Conservation (phyloP, 2,329 filamentous ascomycete genomes). For the Whalleya microplaca region DNA sequence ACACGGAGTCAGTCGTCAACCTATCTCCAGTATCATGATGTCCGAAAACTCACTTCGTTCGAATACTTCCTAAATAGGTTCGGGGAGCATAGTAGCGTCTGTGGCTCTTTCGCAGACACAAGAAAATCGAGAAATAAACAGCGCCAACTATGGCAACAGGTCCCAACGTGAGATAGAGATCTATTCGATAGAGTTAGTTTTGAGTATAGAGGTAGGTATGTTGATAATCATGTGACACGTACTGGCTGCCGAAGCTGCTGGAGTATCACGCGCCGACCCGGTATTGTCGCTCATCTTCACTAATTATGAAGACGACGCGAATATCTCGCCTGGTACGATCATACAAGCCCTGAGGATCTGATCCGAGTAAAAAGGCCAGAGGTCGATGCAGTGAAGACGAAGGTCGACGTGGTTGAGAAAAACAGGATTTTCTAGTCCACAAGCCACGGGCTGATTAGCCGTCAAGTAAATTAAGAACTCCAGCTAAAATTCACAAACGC, state of each 20-base stretch:
- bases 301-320: slow-evolving; percentile 1
- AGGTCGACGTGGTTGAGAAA: neutral
- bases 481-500: slow-evolving; percentile 8
- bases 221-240: slow-evolving; percentile 11
- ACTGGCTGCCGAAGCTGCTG: slow-evolving; percentile 30
- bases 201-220: neutral
- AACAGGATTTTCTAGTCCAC: neutral
- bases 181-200: slow-evolving; percentile 31
- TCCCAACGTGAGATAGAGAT: slow-evolving; percentile 47
- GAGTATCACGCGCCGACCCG: slow-evolving; percentile 21
- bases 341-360: neutral
- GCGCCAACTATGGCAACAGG: slow-evolving; percentile 44
- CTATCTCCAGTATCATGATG: neutral
- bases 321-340: neutral
- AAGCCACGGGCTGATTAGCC: neutral
- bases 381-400: neutral
- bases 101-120: slow-evolving; percentile 49
- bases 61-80: slow-evolving; percentile 53
- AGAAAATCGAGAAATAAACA: slow-evolving; percentile 49
- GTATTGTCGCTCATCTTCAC: slow-evolving; percentile 27
- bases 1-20: slow-evolving; percentile 3
- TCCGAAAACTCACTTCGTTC: slow-evolving; percentile 40
- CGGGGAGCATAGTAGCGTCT: slow-evolving; percentile 54
- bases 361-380: neutral
- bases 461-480: neutral